Evolutionary conservation across 345 rosid genomes (phyloP), one percentile per base, ranked within the genome.

Genomic region (Heritiera littoralis): DNA sequence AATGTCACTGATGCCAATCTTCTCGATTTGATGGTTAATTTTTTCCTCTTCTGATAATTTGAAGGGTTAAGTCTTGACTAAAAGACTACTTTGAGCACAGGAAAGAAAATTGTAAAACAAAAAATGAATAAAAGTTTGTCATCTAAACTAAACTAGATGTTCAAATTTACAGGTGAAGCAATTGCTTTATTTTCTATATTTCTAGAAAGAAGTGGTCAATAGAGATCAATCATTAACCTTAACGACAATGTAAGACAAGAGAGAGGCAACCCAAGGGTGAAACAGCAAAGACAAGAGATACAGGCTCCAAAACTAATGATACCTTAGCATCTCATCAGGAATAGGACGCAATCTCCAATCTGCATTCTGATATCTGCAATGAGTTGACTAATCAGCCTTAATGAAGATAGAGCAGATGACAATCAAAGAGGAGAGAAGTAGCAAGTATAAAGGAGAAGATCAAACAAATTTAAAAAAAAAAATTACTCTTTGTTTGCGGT

Each of bases 321-420:
- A 93, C 99, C 92, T 91, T 73, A 88, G 43, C 99, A 95, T 95
- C 80, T 87, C 97, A 64, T 87, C 85, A 64, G 97, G 93, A 79
- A 95, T 91, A 60, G 99, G 99, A 28, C 99, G 91, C 72, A 93
- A 74, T 91, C 98, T 93, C 99, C 99, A 95, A 83, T 95, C 98
- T 61, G 97, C 95, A 85, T 89, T 92, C 85, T 95, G 99, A 85
- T 95, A 95, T 81, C 98, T 95, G 92, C 88, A 86, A 78, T 52
- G 65, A 84, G 71, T 80, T 66, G n/a, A 72, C 11, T 54, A 76
- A n/a, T 86, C 79, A 84, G 74, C 75, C 41, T 72, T 77, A 54
- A 38, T 11, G 12, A 60, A 48, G 56, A 54, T 45, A 58, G 43
- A 41, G 55, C 58, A 72, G 63, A 32, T 70, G 58, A 14, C 13